Evolutionary conservation across 768 basidiomycete species (phyloP).

Genomic region (Phylloporus sp.): DNA sequence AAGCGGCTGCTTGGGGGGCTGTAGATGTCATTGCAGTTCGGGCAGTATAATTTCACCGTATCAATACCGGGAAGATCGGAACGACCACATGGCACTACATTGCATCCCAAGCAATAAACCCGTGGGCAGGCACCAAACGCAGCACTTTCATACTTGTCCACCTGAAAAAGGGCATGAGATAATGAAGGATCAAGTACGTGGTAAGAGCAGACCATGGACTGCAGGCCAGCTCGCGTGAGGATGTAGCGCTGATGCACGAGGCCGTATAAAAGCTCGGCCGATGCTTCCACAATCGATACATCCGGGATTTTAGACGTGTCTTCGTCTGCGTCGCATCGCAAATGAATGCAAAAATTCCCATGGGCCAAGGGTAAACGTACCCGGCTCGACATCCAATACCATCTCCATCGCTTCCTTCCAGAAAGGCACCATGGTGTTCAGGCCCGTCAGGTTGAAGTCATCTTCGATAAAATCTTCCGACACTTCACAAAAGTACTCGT

Average conservation of each 20-base stretch:
- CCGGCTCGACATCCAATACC: constrained; percentile 98
- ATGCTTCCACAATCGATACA: constrained; percentile 96
- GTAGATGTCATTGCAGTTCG: constrained; percentile 97
- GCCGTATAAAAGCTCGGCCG: constrained; percentile 95
- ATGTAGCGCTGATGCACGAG: constrained; percentile 98
- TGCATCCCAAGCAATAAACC: constrained; percentile 85
- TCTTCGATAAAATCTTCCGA: constrained; percentile 99
- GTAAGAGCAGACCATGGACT: constrained; percentile 73
- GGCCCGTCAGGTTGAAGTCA: constrained; percentile 96
- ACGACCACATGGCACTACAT: constrained; percentile 92
- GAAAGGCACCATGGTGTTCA: constrained; percentile 95
- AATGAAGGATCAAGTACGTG: constrained; percentile 11
- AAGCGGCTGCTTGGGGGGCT: constrained; percentile 93
- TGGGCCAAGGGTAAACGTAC: constrained; percentile 44
- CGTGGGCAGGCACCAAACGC: constrained; percentile 94
- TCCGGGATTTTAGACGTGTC: constrained; percentile 96
- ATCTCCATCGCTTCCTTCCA: constrained; percentile 99
- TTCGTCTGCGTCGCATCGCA: constrained; percentile 53
- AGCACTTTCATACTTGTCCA: constrained; percentile 91
- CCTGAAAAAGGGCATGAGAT: constrained; percentile 44
- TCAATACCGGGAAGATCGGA: constrained; percentile 95
- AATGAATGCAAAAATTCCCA: constrained; percentile 10
- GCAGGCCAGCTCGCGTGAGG: constrained; percentile 88
- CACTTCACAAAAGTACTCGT: constrained; percentile 98
- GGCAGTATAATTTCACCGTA: constrained; percentile 97